Conservation (phyloP, 257 asterid genomes). For the Solanum medicagineum region DNA sequence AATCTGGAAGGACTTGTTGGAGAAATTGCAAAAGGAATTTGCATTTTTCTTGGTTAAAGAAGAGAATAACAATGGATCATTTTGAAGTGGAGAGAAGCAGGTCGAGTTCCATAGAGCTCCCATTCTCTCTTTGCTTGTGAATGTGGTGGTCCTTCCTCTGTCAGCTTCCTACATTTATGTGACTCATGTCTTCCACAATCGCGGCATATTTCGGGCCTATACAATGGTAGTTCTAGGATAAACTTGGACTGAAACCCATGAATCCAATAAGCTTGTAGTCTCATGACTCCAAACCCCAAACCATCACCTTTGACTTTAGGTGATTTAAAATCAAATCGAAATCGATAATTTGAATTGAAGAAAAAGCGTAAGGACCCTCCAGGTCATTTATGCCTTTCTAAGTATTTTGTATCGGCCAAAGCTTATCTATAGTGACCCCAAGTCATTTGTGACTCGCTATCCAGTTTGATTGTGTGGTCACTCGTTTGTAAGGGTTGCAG, state of each 20-base stretch:
- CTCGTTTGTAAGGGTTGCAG: too few species aligned
- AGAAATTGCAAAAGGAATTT: not conserved
- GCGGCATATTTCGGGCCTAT: not conserved
- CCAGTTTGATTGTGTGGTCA: too few species aligned
- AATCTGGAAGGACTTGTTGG: constrained; percentile 11
- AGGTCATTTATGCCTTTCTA: too few species aligned
- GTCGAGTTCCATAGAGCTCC: constrained; percentile 11
- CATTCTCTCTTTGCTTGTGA: constrained; percentile 12
- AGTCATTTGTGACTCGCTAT: too few species aligned
- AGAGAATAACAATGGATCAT: constrained; percentile 3
- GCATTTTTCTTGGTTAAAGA: constrained; percentile 5
- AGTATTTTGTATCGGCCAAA: too few species aligned
- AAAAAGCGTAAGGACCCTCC: too few species aligned
- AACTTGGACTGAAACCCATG: not conserved
- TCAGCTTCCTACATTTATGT: not conserved
- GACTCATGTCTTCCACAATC: not conserved
- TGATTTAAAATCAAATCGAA: too few species aligned
- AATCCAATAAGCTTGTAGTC: not conserved
- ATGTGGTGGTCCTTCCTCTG: not conserved
- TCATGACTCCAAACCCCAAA: not conserved
- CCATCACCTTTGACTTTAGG: not conserved
- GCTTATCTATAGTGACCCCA: too few species aligned
- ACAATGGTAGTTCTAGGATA: not conserved
- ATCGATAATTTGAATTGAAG: too few species aligned
- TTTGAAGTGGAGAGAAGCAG: constrained; percentile 11